A percentile compares a stretch with the other conserved stretches of the same genome.
Conservation (phyloP, 352 stramenopile species). For the Saprolegnia parasitica region DNA sequence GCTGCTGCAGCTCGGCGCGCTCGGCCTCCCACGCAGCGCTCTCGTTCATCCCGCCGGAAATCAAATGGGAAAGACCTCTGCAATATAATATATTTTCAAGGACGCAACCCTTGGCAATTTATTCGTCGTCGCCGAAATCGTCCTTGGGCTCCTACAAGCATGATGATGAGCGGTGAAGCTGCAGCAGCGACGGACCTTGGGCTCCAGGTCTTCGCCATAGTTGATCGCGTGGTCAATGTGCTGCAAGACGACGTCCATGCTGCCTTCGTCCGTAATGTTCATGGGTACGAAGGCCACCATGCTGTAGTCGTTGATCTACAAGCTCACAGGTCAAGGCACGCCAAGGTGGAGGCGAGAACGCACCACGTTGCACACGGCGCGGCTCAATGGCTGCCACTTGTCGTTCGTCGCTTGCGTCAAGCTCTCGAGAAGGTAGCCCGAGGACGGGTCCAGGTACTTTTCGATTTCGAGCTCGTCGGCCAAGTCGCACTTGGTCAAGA, state of each 20-base stretch:
- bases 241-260: constrained; percentile 92
- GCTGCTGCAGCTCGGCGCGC: constrained; percentile 4
- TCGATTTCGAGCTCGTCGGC: constrained; percentile 85
- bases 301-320: constrained; percentile 91
- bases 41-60: not conserved
- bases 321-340: not conserved
- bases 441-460: constrained; percentile 84
- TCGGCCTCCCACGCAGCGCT: not conserved
- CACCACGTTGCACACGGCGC: constrained; percentile 85
- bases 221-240: constrained; percentile 96
- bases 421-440: constrained; percentile 78
- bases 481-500: constrained; percentile 90
- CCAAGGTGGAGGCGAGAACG: constrained; percentile 25
- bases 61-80: not conserved
- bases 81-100: constrained; percentile 1
- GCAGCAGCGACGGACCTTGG: constrained; percentile 29
- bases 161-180: not conserved
- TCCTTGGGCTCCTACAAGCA: constrained; percentile 61
- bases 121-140: constrained; percentile 40
- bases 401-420: constrained; percentile 68
- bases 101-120: not conserved
- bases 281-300: constrained; percentile 98
- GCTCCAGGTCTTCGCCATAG: constrained; percentile 95
- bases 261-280: constrained; percentile 96
- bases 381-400: constrained; percentile 77